Base-by-base conservation (phyloP, 2,329 filamentous ascomycete genomes). In the Xylariaceae sp. region DNA sequence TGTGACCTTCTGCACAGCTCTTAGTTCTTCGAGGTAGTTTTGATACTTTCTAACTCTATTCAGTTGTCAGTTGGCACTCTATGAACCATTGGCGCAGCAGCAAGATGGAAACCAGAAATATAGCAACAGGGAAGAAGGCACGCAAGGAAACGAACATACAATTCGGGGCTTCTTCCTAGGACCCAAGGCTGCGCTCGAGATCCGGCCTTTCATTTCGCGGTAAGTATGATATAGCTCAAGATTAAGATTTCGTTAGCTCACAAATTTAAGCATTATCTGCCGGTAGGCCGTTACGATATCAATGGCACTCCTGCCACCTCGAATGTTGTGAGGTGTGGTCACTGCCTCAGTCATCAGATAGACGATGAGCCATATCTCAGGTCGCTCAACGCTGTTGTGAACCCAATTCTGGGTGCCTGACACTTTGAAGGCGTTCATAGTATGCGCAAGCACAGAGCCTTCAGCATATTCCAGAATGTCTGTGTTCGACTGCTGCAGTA, bases 331-430 rank as follows among this genome's bases (percentile, higher is more conserved):
- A 39, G 48, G 48, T 5, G 42, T 45, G 12, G 45, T 43, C 3
- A 38, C 48, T 12, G 48, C 48, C 30, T 49, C 48, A 2, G 48
- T 49, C 19, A 49, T 41, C 6, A 49, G 48, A 42, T 49, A 49
- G 3, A 49, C 43, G 14, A 45, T 38, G 31, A 49, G 43, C 48
- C 48, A 49, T 11, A 38, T 43, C 5, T 42, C 42, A 9, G 36
- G 39, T 6, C 22, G 35, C 17, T 45, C 31, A 11, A 44, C 33
- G 18, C 47, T 44, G 18, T 2, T 35, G 19, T 35, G 27, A 5
- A 42, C 35, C 48, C 48, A 49, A 3, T 43, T 42, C 17, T n/a
- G 36, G 3, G 32, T 49, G 11, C 48, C 48, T 2, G 48, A 49
- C 18, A 40, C 14, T 18, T 42, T 31, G 36, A 49, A 49, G 18